These are phyloP conservation scores for Psilocybe azurescens DNA, from an alignment of 768 basidiomycete species.

Conservation along the genomic window DNA sequence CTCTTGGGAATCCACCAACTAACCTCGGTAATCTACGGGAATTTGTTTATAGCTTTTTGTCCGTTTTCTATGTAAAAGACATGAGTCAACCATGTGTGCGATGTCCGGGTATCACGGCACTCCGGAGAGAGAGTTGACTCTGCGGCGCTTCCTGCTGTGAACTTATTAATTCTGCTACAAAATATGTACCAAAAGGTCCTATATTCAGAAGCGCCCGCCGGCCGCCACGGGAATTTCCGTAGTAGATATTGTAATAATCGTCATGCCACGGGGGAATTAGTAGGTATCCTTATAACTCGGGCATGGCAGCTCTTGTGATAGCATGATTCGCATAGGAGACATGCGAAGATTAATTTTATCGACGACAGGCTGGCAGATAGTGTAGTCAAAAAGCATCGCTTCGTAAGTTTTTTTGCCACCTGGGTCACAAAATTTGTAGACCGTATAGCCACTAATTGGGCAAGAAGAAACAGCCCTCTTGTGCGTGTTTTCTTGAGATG, in stretches of 20 bases:
- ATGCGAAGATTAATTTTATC: too few relatives aligned
- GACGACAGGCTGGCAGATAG: not conserved
- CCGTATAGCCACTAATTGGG: not conserved
- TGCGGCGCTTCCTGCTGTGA: not conserved
- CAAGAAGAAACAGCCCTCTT: not conserved
- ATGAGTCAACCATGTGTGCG: slow-evolving; percentile 7
- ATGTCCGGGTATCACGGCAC: slow-evolving; percentile 18
- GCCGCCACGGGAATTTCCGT: not conserved
- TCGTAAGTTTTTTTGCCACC: not conserved
- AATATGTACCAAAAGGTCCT: not conserved
- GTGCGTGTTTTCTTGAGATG: not conserved
- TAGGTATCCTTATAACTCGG: too few relatives aligned
- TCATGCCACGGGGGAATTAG: too few relatives aligned
- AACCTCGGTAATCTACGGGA: slow-evolving; percentile 15
- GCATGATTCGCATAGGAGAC: too few relatives aligned
- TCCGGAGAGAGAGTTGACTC: slow-evolving; percentile 3
- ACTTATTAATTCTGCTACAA: not conserved
- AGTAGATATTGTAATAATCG: too few relatives aligned
- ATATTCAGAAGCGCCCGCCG: not conserved
- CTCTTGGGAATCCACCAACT: too few relatives aligned
- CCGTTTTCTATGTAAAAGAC: not conserved
- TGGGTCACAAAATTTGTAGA: not conserved
- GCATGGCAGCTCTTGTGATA: too few relatives aligned
- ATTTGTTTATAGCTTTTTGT: slow-evolving; percentile 1
- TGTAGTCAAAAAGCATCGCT: not conserved